Evolutionary conservation across 1,284 basidiomycete species (phyloP).

Genomic region (Moesziomyces sp.): DNA sequence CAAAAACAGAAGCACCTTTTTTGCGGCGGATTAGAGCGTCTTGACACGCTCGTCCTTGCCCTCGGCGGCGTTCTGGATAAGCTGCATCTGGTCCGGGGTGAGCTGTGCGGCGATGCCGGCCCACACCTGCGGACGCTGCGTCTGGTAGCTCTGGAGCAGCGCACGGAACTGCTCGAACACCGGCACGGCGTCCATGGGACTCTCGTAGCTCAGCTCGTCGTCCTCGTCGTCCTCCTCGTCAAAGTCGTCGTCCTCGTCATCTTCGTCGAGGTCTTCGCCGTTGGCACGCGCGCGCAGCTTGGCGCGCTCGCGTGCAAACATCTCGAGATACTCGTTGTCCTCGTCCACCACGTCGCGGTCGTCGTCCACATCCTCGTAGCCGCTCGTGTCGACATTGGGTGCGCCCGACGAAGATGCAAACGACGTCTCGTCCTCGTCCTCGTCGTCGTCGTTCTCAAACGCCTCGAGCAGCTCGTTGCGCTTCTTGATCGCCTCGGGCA

Average conservation of each 20-base stretch:
- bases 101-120: constrained; percentile 26
- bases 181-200: constrained; percentile 55
- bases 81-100: constrained; percentile 47
- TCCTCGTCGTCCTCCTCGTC: constrained; percentile 51
- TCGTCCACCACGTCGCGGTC: constrained; percentile 64
- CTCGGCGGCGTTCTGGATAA: constrained; percentile 34
- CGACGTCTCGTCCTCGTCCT: constrained; percentile 42
- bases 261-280: constrained; percentile 44
- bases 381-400: constrained; percentile 22
- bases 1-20: background rate
- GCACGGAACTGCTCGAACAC: constrained; percentile 59
- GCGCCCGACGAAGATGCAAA: constrained; percentile 27
- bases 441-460: constrained; percentile 61
- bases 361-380: constrained; percentile 55
- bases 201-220: constrained; percentile 59
- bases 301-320: constrained; percentile 60
- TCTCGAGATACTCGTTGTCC: constrained; percentile 66
- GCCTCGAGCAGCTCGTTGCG: constrained; percentile 58
- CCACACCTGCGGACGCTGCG: constrained; percentile 42
- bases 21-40: constrained; percentile 14
- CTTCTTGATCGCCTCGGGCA: constrained; percentile 59
- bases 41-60: constrained; percentile 41
- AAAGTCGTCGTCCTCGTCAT: constrained; percentile 52
- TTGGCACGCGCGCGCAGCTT: constrained; percentile 53
- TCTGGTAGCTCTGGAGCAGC: constrained; percentile 49